These are phyloP conservation scores for Prasinococcaceae sp. DNA, from an alignment of 139 green algal genomes.

Conservation along the genomic window DNA sequence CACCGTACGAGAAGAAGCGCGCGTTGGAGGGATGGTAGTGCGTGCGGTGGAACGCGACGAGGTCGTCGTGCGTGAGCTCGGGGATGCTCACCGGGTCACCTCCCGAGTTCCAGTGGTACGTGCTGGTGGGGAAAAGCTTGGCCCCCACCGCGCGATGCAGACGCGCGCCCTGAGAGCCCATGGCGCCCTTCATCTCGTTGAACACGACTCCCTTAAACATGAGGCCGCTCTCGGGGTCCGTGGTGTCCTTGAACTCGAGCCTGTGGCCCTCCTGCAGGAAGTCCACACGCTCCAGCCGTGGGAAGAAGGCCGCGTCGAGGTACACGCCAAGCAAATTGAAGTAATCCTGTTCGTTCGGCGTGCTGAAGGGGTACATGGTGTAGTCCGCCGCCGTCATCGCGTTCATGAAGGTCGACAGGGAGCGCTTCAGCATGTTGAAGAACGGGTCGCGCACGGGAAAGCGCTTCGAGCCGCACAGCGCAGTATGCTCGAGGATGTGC, in stretches of 20 bases:
- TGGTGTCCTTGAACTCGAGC: slow-evolving; percentile 11
- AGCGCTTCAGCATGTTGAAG: slow-evolving; percentile 18
- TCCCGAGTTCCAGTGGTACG: slow-evolving; percentile 14
- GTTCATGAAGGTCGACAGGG: slow-evolving; percentile 19
- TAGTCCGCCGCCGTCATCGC: slow-evolving; percentile 16
- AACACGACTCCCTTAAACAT: slow-evolving; percentile 16
- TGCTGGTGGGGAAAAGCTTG: slow-evolving; percentile 11
- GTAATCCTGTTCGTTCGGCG: slow-evolving; percentile 13
- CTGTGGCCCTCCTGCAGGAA: slow-evolving; percentile 15
- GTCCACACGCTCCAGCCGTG: slow-evolving; percentile 2
- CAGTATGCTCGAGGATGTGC: slow-evolving; percentile 18
- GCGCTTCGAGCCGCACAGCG: slow-evolving; percentile 10
- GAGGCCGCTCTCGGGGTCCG: slow-evolving; percentile 1
- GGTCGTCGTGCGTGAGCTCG: slow-evolving; percentile 9
- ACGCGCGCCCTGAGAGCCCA: slow-evolving; percentile 10
- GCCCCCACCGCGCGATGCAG: slow-evolving; percentile 6
- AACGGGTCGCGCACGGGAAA: slow-evolving; percentile 18
- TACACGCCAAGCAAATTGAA: slow-evolving; percentile 17
- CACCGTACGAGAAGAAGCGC: slow-evolving; percentile 15
- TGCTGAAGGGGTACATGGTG: slow-evolving; percentile 16
- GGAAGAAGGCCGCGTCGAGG: slow-evolving; percentile 15
- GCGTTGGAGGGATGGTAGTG: slow-evolving; percentile 17
- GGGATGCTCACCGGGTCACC: slow-evolving; percentile 12
- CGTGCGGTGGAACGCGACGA: slow-evolving; percentile 6
- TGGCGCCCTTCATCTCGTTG: slow-evolving; percentile 21